phyloP scores from a whole-genome alignment of 176 grass and related monocot species.

The Melocanna baccifera region DNA sequence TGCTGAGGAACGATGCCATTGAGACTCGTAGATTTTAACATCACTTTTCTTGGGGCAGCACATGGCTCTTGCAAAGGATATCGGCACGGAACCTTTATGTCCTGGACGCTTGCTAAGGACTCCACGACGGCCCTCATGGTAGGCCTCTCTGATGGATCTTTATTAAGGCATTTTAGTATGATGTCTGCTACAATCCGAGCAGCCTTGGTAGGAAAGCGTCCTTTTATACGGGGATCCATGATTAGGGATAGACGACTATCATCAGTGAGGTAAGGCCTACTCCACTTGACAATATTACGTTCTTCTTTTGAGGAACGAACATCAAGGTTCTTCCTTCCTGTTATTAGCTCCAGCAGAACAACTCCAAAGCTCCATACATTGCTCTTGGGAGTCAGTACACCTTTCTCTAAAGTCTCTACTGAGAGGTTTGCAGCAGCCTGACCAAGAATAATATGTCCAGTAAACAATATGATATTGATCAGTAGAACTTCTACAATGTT shows the following conservation, averaged over 20 bases:
- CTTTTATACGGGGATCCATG: constrained; percentile 90
- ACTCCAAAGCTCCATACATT: constrained; percentile 97
- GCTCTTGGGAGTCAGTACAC: constrained; percentile 88
- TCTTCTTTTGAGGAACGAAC: constrained; percentile 69
- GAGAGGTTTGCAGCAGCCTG: constrained; percentile 74
- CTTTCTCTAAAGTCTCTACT: constrained; percentile 93
- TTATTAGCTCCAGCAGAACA: constrained; percentile 91
- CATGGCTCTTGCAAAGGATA: constrained; percentile 92
- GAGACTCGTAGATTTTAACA: constrained; percentile 87
- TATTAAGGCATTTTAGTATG: constrained; percentile 76
- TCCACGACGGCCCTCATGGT: constrained; percentile 85
- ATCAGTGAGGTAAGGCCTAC: constrained; percentile 78
- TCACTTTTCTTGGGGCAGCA: constrained; percentile 57
- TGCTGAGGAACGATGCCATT: constrained; percentile 62
- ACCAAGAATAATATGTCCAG: constrained; percentile 22
- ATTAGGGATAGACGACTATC: constrained; percentile 91
- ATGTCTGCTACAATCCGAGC: constrained; percentile 75
- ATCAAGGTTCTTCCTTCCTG: constrained; percentile 85
- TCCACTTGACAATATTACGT: constrained; percentile 85
- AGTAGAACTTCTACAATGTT: neutral
- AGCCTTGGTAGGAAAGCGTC: constrained; percentile 83
- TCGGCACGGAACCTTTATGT: constrained; percentile 74
- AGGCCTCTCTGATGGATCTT: constrained; percentile 80
- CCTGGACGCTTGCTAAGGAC: constrained; percentile 56
- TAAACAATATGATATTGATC: constrained; percentile 10